Conservation (phyloP, 176 grass and related monocot genomes). For the Alopecurus myosuroides region DNA sequence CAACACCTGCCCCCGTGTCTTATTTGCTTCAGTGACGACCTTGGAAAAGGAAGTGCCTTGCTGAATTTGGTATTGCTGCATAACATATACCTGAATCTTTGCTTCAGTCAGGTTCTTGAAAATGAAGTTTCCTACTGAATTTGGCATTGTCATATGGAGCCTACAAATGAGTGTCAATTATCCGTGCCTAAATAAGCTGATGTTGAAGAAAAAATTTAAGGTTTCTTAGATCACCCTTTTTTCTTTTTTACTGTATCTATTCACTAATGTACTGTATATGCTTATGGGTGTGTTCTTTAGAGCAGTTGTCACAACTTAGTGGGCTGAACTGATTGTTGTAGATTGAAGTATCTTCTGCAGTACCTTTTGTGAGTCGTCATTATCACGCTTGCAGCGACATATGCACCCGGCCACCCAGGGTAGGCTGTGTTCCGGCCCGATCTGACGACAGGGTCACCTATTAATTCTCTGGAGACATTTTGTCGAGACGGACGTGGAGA, state of each 20-base stretch:
- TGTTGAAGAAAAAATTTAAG: too few species aligned
- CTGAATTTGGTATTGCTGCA: neutral
- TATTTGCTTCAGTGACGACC: neutral
- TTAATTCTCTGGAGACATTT: neutral
- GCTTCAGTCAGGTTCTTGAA: neutral
- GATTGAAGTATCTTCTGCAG: too few species aligned
- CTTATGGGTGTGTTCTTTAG: too few species aligned
- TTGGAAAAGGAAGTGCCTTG: neutral
- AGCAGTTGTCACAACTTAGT: too few species aligned
- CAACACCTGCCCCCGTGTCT: too few species aligned
- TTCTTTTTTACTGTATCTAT: too few species aligned
- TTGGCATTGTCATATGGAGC: neutral
- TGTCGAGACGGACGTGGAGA: too few species aligned
- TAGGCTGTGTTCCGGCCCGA: neutral
- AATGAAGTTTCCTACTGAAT: neutral
- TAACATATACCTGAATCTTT: neutral
- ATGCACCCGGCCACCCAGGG: neutral
- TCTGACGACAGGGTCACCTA: neutral
- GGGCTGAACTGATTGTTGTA: too few species aligned
- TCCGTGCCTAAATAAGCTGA: neutral
- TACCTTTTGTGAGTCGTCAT: too few species aligned
- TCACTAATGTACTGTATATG: too few species aligned
- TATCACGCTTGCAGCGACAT: neutral
- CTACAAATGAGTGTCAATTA: neutral
- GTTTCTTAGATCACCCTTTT: too few species aligned